Conservation (phyloP, 805 yeast genomes). For the Saccharomycopsis lassenensis region DNA sequence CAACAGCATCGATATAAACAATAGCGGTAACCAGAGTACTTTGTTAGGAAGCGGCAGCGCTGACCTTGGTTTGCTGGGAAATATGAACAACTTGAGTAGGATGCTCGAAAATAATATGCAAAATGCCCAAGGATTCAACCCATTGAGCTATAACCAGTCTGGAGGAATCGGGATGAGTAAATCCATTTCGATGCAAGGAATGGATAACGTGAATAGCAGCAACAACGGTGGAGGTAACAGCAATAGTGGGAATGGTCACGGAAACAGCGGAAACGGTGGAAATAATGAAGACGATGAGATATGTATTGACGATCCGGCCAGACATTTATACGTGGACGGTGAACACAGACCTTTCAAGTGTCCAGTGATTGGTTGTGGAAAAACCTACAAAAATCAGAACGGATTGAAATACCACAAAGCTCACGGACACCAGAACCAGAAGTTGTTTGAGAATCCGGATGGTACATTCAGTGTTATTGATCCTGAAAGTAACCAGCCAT, state of each 20-base stretch:
- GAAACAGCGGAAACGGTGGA: slow-evolving; percentile 15
- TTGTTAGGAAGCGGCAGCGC: too few species aligned
- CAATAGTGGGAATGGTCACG: slow-evolving; percentile 3
- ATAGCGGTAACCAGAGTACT: too few species aligned
- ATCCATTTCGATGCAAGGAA: too few species aligned
- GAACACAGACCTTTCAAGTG: slow-evolving; percentile 94
- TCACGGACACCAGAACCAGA: slow-evolving; percentile 97
- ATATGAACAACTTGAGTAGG: too few species aligned
- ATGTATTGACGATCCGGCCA: slow-evolving; percentile 93
- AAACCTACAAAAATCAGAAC: slow-evolving; percentile 94
- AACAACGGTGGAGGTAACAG: neutral
- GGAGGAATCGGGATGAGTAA: too few species aligned
- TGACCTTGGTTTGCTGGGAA: too few species aligned
- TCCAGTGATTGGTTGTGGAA: slow-evolving; percentile 97
- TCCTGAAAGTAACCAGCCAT: slow-evolving; percentile 81
- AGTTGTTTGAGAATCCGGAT: slow-evolving; percentile 78
- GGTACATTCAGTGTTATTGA: slow-evolving; percentile 89
- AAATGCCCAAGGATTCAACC: too few species aligned
- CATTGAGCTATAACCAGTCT: too few species aligned
- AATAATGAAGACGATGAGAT: slow-evolving; percentile 39
- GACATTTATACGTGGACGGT: slow-evolving; percentile 87
- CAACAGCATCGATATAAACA: slow-evolving; percentile 18
- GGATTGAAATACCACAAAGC: slow-evolving; percentile 91
- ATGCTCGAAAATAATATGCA: too few species aligned
- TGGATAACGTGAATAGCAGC: neutral